These are phyloP conservation scores for Penicillium turbatum DNA, from an alignment of 495 filamentous ascomycete genomes.

Conservation along the genomic window DNA sequence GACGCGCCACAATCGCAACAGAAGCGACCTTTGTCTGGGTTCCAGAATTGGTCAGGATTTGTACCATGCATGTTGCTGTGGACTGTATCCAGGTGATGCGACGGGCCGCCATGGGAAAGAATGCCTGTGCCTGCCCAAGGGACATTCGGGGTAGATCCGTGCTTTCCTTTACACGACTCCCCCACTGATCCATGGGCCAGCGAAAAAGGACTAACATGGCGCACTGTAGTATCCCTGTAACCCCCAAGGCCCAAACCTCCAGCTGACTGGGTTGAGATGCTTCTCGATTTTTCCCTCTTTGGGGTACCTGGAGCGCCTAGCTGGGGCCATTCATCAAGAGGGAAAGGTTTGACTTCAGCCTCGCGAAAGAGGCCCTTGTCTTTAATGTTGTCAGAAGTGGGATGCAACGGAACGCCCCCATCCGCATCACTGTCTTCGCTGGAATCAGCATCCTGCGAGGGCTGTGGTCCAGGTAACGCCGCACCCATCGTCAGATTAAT, in stretches of 20 bases:
- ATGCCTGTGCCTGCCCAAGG: background rate
- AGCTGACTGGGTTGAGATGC: background rate
- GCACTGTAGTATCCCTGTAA: background rate
- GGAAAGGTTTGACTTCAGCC: too few species aligned
- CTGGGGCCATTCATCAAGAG: background rate
- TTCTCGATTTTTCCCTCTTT: background rate
- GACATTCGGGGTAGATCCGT: background rate
- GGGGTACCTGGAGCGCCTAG: background rate
- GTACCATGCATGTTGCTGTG: constrained; percentile 7
- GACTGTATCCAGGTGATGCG: background rate
- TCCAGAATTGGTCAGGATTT: constrained; percentile 21
- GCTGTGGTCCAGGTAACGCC: background rate
- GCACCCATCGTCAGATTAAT: background rate
- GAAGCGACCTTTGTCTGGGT: constrained; percentile 18
- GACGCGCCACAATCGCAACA: constrained; percentile 23
- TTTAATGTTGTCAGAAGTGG: background rate
- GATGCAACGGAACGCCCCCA: background rate
- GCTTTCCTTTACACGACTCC: too few species aligned
- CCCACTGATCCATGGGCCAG: too few species aligned
- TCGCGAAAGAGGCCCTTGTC: background rate
- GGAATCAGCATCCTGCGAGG: constrained; percentile 27
- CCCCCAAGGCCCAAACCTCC: background rate
- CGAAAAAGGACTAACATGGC: background rate
- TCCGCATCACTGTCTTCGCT: constrained; percentile 28
- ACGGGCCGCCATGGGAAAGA: background rate